Evolutionary conservation across 2,329 filamentous ascomycete genomes (phyloP), one percentile per base, ranked within the genome.

Genomic region (Trichoderma koningiopsis): DNA sequence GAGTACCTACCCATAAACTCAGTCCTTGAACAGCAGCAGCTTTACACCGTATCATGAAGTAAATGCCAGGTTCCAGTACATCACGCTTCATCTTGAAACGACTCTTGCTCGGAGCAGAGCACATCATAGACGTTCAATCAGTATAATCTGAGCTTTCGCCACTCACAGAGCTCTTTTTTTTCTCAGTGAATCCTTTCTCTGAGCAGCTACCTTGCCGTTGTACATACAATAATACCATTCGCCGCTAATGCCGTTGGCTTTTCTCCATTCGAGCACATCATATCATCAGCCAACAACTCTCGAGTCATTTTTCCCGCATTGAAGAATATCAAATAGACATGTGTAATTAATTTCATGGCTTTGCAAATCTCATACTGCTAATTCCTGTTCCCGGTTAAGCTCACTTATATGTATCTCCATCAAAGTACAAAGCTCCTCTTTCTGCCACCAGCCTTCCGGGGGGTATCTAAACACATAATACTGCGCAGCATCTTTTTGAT

Each of bases 401-500:
- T 55, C 64, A 67, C 58, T 68, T 56, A 52, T 63, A 61, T 57
- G 35, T 29, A 27, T 57, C 49, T 57, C 40, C 61, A 31, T 59
- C 53, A 59, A 59, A 66, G 31, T 52, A 67, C 64, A 66, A 43
- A 61, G 33, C 53, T 60, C 55, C 53, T 40, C 67, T 53, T 67
- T 59, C 60, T 31, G 53, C 62, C 56, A 35, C 68, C 68, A 70
- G 27, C 55, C n/a, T 43, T n/a, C 64, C 16, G 31, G 64, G 47
- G 68, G 69, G 69, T 70, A 70, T 70, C 69, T 70, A 63, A 70
- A 33, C 58, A 70, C 60, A 70, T 58, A 70, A 70, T 70, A 61
- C 56, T 49, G n/a, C 29, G 55, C 47, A 43, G 55, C 61, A 60
- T 47, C 55, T 53, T 13, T 61, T 43, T 29, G 14, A 10, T 40